Evolutionary conservation across 2,329 filamentous ascomycete species (phyloP).

Genomic region (Microdochium trichocladiopsis): DNA sequence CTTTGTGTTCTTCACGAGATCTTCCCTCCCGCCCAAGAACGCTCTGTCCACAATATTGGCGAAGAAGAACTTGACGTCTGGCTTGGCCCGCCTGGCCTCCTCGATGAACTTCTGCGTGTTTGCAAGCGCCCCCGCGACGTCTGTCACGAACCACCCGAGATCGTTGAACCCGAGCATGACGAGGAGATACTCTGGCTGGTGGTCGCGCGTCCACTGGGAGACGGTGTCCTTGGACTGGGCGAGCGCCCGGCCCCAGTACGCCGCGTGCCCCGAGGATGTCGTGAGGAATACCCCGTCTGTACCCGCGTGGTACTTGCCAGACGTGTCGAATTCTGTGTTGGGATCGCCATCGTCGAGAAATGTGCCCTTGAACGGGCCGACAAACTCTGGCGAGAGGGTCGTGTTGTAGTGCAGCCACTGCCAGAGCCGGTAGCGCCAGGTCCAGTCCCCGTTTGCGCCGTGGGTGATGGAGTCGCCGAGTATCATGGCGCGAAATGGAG

Average conservation of each 20-base stretch:
- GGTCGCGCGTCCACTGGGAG: constrained; percentile 5
- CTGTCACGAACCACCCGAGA: background rate
- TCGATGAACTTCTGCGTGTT: constrained; percentile 7
- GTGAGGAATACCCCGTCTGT: background rate
- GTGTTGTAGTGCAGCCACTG: constrained; percentile 12
- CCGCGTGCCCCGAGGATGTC: constrained; percentile 7
- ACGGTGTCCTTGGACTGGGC: constrained; percentile 10
- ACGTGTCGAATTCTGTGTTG: background rate
- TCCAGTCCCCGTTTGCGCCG: constrained; percentile 17
- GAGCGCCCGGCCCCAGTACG: constrained; percentile 12
- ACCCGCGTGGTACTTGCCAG: background rate
- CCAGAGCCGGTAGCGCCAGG: constrained; percentile 19
- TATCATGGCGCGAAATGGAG: constrained; percentile 4
- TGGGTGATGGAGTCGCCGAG: constrained; percentile 14
- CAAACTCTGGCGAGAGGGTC: constrained; percentile 6
- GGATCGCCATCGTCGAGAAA: background rate
- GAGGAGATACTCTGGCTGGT: constrained; percentile 11
- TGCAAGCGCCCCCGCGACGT: background rate
- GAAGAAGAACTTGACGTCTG: background rate
- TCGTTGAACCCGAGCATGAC: background rate
- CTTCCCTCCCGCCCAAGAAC: background rate
- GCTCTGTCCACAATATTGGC: background rate
- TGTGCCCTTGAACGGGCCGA: constrained; percentile 13
- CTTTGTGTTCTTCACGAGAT: background rate
- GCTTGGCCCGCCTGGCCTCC: constrained; percentile 10